Conservation (phyloP, 2,329 filamentous ascomycete genomes). For the Cytospora mali region DNA sequence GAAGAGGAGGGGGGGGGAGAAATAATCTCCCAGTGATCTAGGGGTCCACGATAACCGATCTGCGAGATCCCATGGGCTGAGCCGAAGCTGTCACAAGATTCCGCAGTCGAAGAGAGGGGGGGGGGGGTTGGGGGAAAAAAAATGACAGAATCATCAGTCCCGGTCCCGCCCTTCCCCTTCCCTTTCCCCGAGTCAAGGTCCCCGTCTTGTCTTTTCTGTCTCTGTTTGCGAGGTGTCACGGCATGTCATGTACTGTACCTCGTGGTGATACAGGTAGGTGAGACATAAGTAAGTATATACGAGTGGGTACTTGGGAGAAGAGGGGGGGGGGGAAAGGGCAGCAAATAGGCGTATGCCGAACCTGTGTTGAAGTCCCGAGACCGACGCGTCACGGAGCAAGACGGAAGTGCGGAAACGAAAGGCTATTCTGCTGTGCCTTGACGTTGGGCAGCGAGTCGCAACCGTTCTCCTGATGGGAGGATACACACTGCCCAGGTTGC, state of each 20-base stretch:
- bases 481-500: too few relatives aligned
- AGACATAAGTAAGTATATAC: slow-evolving; percentile 18
- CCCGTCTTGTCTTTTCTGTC: not conserved
- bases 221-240: slow-evolving; percentile 23
- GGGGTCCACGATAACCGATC: slow-evolving; percentile 28
- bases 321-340: too few relatives aligned
- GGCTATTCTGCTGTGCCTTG: not conserved
- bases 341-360: not conserved
- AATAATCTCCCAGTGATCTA: not conserved
- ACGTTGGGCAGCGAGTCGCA: not conserved
- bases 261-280: slow-evolving; percentile 22
- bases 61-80: slow-evolving; percentile 25
- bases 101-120: slow-evolving; percentile 8
- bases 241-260: not conserved
- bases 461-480: too few relatives aligned
- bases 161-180: not conserved
- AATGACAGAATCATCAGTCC: not conserved
- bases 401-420: not conserved
- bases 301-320: not conserved
- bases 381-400: not conserved
- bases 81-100: slow-evolving; percentile 25
- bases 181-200: not conserved
- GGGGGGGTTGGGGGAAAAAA: not conserved
- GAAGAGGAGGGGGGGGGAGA: too few relatives aligned
- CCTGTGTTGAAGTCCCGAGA: not conserved